Conservation (phyloP, 2,329 filamentous ascomycete genomes). For the Fusarium sp. region DNA sequence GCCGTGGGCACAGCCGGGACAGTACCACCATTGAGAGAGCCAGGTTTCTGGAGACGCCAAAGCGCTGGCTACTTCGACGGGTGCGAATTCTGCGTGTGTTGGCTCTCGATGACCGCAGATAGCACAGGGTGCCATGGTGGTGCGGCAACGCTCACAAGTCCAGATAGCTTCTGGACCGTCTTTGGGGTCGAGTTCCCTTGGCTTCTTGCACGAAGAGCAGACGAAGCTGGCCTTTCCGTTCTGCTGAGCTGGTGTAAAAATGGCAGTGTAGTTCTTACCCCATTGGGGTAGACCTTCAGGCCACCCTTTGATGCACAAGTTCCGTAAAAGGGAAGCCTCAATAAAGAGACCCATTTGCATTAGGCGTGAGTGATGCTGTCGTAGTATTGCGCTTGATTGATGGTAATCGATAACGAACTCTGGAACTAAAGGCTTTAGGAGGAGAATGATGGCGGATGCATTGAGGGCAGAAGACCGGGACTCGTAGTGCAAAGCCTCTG, state of each 20-base stretch:
- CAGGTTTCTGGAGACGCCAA: conserved; percentile 40
- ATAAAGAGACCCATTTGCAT: conserved; percentile 69
- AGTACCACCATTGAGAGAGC: conserved; percentile 70
- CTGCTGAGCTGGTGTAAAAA: conserved; percentile 66
- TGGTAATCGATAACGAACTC: conserved; percentile 64
- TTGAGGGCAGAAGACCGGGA: conserved; percentile 66
- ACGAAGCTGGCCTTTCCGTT: conserved; percentile 64
- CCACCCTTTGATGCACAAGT: conserved; percentile 69
- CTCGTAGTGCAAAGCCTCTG: conserved; percentile 67
- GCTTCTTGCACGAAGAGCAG: conserved; percentile 67
- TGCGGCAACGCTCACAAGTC: conserved; percentile 67
- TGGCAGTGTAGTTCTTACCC: conserved; percentile 65
- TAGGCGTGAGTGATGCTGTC: conserved; percentile 70
- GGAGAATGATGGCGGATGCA: conserved; percentile 69
- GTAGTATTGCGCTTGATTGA: conserved; percentile 66
- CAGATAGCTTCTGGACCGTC: conserved; percentile 60
- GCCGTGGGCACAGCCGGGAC: conserved; percentile 70
- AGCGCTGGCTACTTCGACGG: conserved; percentile 45
- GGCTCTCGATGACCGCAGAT: conserved; percentile 67
- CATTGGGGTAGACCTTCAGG: conserved; percentile 61
- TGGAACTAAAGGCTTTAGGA: conserved; percentile 68
- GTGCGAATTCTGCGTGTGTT: conserved; percentile 55
- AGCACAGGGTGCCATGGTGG: conserved; percentile 66
- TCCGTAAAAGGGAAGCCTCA: conserved; percentile 70
- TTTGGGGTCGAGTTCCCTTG: conserved; percentile 63